A percentile compares a stretch with the other conserved stretches of the same genome.
These are phyloP conservation scores for Arthromyces matolae DNA, from an alignment of 768 basidiomycete genomes.

Conservation along the genomic window DNA sequence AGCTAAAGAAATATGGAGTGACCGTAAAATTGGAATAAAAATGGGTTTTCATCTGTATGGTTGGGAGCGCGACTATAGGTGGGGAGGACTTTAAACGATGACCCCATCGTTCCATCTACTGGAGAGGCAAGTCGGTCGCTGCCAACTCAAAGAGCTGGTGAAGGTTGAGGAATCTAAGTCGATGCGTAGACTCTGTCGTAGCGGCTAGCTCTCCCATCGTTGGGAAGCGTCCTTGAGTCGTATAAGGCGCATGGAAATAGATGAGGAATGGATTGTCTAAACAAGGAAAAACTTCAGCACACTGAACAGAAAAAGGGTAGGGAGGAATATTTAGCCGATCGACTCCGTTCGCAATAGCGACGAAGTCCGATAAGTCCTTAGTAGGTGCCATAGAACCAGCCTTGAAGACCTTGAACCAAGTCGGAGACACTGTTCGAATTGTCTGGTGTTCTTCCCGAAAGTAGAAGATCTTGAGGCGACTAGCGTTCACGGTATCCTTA, in stretches of 20 bases:
- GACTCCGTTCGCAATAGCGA: background rate
- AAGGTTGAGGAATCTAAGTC: background rate
- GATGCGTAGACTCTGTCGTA: background rate
- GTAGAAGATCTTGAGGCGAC: slow-evolving; percentile 1
- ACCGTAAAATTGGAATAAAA: too few species aligned
- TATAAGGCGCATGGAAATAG: too few species aligned
- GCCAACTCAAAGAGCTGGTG: background rate
- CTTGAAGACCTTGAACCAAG: background rate
- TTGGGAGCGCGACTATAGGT: too few species aligned
- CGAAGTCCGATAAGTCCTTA: background rate
- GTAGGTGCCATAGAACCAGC: background rate
- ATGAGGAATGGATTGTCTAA: too few species aligned
- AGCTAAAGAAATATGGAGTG: too few species aligned
- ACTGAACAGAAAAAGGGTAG: background rate
- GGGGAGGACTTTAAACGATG: background rate
- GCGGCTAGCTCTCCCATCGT: background rate
- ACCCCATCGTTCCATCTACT: background rate
- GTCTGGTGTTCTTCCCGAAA: background rate
- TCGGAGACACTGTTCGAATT: background rate
- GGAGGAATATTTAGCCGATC: background rate
- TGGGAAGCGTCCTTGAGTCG: background rate
- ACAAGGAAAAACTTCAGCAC: too few species aligned
- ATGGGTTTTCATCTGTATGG: too few species aligned
- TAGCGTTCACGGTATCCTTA: background rate
- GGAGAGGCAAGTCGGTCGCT: background rate